Conservation (phyloP, 306 rosid species). For the Castanea crenata region DNA sequence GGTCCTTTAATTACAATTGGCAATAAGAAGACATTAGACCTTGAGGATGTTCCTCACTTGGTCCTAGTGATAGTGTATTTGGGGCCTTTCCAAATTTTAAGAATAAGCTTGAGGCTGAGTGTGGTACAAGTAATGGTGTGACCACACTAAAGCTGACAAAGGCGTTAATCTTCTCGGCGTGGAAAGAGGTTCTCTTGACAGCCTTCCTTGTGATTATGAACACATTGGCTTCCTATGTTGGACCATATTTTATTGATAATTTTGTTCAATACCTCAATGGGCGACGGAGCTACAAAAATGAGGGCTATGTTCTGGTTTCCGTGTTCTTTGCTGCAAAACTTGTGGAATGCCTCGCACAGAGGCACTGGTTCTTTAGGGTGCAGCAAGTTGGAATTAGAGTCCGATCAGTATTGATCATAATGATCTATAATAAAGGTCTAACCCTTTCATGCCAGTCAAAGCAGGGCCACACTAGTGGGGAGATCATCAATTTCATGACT, state of each 20-base stretch:
- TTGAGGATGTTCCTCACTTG: slow-evolving; percentile 82
- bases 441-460: slow-evolving; percentile 62
- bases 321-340: slow-evolving; percentile 63
- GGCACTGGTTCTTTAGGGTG: slow-evolving; percentile 62
- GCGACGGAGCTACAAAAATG: slow-evolving; percentile 36
- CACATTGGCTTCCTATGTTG: slow-evolving; percentile 67
- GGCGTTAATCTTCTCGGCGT: slow-evolving; percentile 47
- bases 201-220: slow-evolving; percentile 33
- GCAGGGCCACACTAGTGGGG: slow-evolving; percentile 59
- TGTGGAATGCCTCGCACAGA: slow-evolving; percentile 57
- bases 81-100: slow-evolving; percentile 45
- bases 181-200: slow-evolving; percentile 56
- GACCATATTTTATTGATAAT: slow-evolving; percentile 73
- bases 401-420: slow-evolving; percentile 52
- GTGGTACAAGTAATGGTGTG: slow-evolving; percentile 35
- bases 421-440: slow-evolving; percentile 65
- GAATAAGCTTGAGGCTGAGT: slow-evolving; percentile 48
- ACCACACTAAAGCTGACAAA: slow-evolving; percentile 51
- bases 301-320: slow-evolving; percentile 58
- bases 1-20: slow-evolving; percentile 61
- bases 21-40: slow-evolving; percentile 57
- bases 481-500: slow-evolving; percentile 76
- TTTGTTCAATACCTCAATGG: slow-evolving; percentile 76
- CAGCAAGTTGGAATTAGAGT: slow-evolving; percentile 63
- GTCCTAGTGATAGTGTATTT: slow-evolving; percentile 40